Conservation (phyloP, 306 rosid genomes). For the Gastrolobium bilobum region DNA sequence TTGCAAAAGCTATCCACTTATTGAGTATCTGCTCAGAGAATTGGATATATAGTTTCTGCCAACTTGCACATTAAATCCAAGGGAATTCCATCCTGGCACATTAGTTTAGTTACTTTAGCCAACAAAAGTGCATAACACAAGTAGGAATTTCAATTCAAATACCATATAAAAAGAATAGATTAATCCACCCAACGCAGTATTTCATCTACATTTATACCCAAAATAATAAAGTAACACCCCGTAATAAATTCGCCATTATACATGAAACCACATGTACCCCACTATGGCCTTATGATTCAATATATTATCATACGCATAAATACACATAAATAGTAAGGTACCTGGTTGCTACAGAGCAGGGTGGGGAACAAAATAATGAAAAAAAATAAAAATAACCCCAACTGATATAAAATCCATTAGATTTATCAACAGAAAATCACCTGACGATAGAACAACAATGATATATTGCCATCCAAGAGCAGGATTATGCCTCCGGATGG, state of each 20-base stretch:
- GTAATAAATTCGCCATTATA: conserved; percentile 4
- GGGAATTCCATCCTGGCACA: not conserved
- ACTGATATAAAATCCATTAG: conserved; percentile 13
- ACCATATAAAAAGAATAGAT: conserved; percentile 2
- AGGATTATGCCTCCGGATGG: conserved; percentile 90
- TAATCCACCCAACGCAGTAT: conserved; percentile 25
- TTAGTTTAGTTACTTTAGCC: conserved; percentile 11
- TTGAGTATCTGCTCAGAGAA: conserved; percentile 5
- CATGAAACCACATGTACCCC: conserved; percentile 25
- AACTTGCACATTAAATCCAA: conserved; percentile 36
- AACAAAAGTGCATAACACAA: conserved; percentile 13
- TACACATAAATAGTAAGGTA: not conserved
- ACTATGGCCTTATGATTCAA: not conserved
- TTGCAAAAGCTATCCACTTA: conserved; percentile 14
- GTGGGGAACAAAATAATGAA: not conserved
- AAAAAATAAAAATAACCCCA: not conserved
- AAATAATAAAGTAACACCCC: conserved; percentile 1
- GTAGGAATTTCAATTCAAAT: conserved; percentile 18
- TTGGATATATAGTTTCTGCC: conserved; percentile 20
- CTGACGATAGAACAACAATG: conserved; percentile 86
- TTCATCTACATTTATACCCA: conserved; percentile 9
- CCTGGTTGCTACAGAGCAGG: not conserved
- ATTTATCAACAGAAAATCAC: conserved; percentile 52
- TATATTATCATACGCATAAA: not conserved
- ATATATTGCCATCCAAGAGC: conserved; percentile 96